Conservation (phyloP, 202 grass and related monocot species). For the Zoysia matrella region DNA sequence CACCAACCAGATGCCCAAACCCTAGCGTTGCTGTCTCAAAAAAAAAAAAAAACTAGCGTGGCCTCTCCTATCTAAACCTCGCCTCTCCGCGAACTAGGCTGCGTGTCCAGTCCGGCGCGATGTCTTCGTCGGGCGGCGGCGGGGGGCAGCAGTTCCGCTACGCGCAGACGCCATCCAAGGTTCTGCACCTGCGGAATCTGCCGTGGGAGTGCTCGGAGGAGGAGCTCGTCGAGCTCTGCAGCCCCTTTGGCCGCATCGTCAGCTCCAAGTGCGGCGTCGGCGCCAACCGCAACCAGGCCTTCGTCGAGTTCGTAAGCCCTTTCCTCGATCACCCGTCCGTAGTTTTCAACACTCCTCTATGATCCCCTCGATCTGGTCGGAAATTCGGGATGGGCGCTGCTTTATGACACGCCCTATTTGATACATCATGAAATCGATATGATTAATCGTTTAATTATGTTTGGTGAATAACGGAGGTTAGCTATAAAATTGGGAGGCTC, state of each 20-base stretch:
- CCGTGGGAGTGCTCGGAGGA: conserved; percentile 83
- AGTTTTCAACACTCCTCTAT: not conserved
- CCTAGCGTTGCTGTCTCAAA: conserved; percentile 9
- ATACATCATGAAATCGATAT: not conserved
- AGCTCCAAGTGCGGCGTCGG: conserved; percentile 86
- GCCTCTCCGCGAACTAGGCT: conserved; percentile 17
- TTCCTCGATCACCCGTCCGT: not conserved
- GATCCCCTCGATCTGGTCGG: conserved; percentile 24
- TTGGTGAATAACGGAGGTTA: conserved; percentile 15
- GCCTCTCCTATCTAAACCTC: not conserved
- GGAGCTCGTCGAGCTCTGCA: conserved; percentile 88
- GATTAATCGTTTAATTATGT: not conserved
- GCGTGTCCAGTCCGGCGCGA: not conserved
- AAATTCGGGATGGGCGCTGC: conserved; percentile 7
- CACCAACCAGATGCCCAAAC: conserved; percentile 1
- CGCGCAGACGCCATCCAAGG: conserved; percentile 88
- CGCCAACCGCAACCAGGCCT: conserved; percentile 94
- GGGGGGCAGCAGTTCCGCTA: conserved; percentile 76
- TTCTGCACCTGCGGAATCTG: conserved; percentile 85
- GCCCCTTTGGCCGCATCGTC: conserved; percentile 80
- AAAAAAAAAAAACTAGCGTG: not conserved
- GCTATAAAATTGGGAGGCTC: conserved; percentile 3
- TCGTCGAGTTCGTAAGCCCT: conserved; percentile 80
- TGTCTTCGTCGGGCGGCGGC: conserved; percentile 56
- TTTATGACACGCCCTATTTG: not conserved